Base-by-base conservation (phyloP, 208 protist species). In the Acanthamoeba castellanii region DNA sequence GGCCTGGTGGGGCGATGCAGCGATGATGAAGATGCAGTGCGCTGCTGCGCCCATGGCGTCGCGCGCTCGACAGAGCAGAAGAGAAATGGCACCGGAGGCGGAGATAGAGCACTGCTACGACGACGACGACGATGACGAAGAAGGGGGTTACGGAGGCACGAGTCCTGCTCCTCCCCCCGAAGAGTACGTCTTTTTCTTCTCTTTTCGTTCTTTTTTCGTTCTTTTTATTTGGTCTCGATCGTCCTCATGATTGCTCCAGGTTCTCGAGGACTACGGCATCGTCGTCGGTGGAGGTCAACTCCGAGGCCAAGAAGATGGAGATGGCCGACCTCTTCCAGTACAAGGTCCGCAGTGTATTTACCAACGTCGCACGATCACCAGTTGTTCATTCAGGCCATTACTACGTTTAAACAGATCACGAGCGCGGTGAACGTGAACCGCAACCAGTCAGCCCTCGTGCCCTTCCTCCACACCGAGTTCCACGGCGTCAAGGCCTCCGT, bases 271-370 rank as follows among this genome's bases (percentile, higher is more conserved):
- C 72, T 8, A 22, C 8, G 34, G 72, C 72, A 9, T 81, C 72
- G 30, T 81, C 72, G 30, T 81, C 72, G 14, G 72, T 81, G 11
- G 72, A 81, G 72, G 72, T 81, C 42, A 81, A 81, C 72, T 50
- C 32, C 37, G 72, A 81, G 34, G 72, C 37, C 14, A 81, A 81
- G 72, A 81, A 81, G 72, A 81, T 81, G 72, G 72, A 81, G 37
- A 81, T 81, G 72, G 72, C 72, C 37, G 72, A 81, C 72, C 72
- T 81, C 16, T 81, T 81, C 72, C 72, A 81, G 72, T 81, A 81
- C 42, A 81, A 81, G 72, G n/a, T 70, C 27, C 8, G 50, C 50
- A 16, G 8, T 55, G 8, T 13, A 55, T 55, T 5, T n/a, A n/a
- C n/a, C n/a, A n/a, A n/a, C n/a, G n/a, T n/a, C n/a, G n/a, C n/a